A percentile compares a stretch with the other conserved stretches of the same genome.
Evolutionary conservation across 2,329 filamentous ascomycete species (phyloP).

Genomic region (Pleochaeta shiraiana): DNA sequence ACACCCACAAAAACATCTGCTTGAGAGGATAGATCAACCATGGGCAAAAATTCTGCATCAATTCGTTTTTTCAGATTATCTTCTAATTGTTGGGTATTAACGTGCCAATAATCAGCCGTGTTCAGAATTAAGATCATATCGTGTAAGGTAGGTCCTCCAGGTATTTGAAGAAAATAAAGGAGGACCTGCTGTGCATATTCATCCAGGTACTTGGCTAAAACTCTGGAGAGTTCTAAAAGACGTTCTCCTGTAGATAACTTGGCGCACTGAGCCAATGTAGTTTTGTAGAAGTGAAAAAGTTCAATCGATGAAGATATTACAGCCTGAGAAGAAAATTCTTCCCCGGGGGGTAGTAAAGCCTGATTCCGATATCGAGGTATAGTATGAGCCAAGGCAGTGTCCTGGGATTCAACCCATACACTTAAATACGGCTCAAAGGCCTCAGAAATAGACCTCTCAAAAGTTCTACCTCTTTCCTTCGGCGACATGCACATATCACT

Average conservation of each 20-base stretch:
- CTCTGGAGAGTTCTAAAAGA: constrained; percentile 63
- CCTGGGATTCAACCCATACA: constrained; percentile 92
- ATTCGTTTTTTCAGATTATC: constrained; percentile 87
- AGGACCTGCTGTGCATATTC: constrained; percentile 90
- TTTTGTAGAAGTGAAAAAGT: constrained; percentile 90
- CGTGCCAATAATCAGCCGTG: constrained; percentile 94
- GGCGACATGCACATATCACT: constrained; percentile 73
- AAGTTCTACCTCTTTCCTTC: constrained; percentile 54
- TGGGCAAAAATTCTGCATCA: constrained; percentile 50
- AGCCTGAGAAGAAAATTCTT: constrained; percentile 77
- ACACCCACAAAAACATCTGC: constrained; percentile 92
- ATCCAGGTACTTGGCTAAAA: constrained; percentile 81
- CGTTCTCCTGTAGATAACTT: constrained; percentile 85
- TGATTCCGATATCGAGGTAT: constrained; percentile 77
- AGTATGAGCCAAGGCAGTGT: constrained; percentile 63
- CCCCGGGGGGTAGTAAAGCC: constrained; percentile 57
- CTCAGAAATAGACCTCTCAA: constrained; percentile 81
- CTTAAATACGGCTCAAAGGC: constrained; percentile 96
- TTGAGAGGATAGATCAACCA: constrained; percentile 78
- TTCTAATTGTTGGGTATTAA: constrained; percentile 78
- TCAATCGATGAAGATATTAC: constrained; percentile 91
- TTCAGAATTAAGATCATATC: constrained; percentile 77
- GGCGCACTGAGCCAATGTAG: constrained; percentile 81
- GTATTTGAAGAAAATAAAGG: constrained; percentile 38
- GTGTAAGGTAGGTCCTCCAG: constrained; percentile 35